These are phyloP conservation scores for Diaporthe batatas DNA, from an alignment of 2,329 filamentous ascomycete species.

Conservation along the genomic window DNA sequence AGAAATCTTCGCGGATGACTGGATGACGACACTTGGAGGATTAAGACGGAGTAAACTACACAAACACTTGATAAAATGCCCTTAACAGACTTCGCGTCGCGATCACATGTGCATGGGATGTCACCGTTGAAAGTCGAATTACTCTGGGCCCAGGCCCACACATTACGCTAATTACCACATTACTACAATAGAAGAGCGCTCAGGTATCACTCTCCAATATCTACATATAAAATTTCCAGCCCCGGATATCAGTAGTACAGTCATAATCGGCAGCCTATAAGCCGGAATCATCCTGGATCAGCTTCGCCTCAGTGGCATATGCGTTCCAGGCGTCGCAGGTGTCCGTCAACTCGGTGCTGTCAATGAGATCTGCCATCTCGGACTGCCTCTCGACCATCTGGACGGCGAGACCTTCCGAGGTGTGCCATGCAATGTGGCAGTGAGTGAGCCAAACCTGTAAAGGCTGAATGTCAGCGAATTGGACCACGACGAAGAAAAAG, in stretches of 20 bases:
- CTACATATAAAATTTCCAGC: slow-evolving; percentile 19
- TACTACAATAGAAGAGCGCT: slow-evolving; percentile 11
- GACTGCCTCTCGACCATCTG: slow-evolving; percentile 51
- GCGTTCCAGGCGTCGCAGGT: slow-evolving; percentile 36
- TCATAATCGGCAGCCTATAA: background rate
- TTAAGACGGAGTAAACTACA: too few relatives aligned
- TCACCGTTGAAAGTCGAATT: background rate
- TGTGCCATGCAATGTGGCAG: slow-evolving; percentile 52
- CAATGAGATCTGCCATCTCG: slow-evolving; percentile 43
- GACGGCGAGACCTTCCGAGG: slow-evolving; percentile 52
- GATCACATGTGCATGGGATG: background rate
- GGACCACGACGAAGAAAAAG: too few relatives aligned
- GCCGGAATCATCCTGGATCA: slow-evolving; percentile 37
- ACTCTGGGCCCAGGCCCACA: background rate
- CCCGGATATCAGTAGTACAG: background rate
- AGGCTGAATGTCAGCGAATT: too few relatives aligned
- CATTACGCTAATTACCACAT: slow-evolving; percentile 26
- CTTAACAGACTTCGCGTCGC: too few relatives aligned
- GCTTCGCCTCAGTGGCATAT: background rate
- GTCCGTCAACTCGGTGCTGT: slow-evolving; percentile 29
- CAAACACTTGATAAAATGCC: too few relatives aligned
- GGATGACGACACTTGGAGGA: too few relatives aligned
- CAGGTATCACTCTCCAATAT: slow-evolving; percentile 24
- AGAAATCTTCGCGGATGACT: too few relatives aligned
- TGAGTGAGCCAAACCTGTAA: slow-evolving; percentile 49